Base-by-base conservation (phyloP, 2,329 filamentous ascomycete genomes). In the Nothophaeocryptopus gaeumannii region DNA sequence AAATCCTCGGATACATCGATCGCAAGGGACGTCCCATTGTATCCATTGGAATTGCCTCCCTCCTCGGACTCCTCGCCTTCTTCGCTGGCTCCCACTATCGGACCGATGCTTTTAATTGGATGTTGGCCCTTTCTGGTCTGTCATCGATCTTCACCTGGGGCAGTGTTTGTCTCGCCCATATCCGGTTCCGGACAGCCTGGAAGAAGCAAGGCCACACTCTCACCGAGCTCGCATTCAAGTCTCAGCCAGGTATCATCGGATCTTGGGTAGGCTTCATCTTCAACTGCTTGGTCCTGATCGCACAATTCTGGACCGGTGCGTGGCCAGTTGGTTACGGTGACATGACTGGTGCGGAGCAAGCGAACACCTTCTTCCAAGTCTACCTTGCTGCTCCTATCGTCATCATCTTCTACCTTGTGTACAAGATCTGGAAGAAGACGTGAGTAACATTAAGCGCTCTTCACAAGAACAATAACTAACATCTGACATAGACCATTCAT, bases 101-200 rank as follows among this genome's bases (percentile, higher is more conserved):
- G 61, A 74, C 73, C 12, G 71, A 77, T 29, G 83, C 88, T 5
- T 87, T 96, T 57, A 78, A 81, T 62, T 96, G 91, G 90, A 81
- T 96, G 69, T 77, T 88, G 36, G 81, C 86, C 51, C 77, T 89
- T 40, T 88, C 85, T 1, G 86, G 84, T 40, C 77, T 90, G 16
- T 86, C 84, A 8, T 84, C 81, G 39, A 80, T 89, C 65, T 88
- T 91, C 73, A 90, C 86, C 5, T 91, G 88, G 88, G 82, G 78
- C 47, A 87, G 87, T 58, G 92, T 96, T 68, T 95, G 89, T 69
- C 73, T 95, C n/a, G 82, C 86, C 16, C 91, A 96, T 70, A 95
- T 96, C 65, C 89, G 90, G 48, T 96, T 96, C 79, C 88, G 91
- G 30, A 47, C 51, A 20, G 88, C 84, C n/a, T 95, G 89, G 89